phyloP scores from a whole-genome alignment of 306 rosid species.

The Sicyos edulis region DNA sequence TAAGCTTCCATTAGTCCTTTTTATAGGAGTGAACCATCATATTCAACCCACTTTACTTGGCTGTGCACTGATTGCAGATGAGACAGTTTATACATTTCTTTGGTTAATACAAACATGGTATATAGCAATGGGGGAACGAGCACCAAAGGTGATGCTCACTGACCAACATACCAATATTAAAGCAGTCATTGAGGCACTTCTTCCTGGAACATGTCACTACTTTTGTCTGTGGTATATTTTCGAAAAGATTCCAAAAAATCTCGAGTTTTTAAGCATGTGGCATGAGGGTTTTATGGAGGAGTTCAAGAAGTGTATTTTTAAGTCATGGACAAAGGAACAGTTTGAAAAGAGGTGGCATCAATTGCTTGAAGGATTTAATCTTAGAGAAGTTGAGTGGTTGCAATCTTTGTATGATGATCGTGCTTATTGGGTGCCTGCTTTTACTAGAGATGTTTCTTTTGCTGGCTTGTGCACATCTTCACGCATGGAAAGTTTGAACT shows the following conservation, averaged over 20 bases:
- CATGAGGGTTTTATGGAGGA: conserved; percentile 25
- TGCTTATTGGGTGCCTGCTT: conserved; percentile 24
- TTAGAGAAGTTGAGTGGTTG: conserved; percentile 25
- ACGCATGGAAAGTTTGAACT: conserved; percentile 19
- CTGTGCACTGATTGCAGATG: conserved; percentile 27
- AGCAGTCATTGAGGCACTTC: conserved; percentile 23
- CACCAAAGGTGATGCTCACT: conserved; percentile 23
- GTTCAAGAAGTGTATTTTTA: conserved; percentile 21
- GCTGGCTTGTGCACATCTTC: conserved; percentile 24
- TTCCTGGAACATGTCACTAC: conserved; percentile 26
- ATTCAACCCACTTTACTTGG: conserved; percentile 26
- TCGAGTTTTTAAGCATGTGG: conserved; percentile 22
- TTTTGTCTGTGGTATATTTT: conserved; percentile 22
- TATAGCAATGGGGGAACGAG: conserved; percentile 27
- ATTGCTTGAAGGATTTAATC: conserved; percentile 22
- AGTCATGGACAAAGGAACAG: conserved; percentile 24
- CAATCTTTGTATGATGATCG: conserved; percentile 23
- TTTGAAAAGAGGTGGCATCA: conserved; percentile 23
- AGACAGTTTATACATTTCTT: conserved; percentile 16
- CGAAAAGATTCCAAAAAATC: conserved; percentile 16
- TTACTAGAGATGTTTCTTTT: conserved; percentile 20
- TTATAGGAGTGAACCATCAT: conserved; percentile 27
- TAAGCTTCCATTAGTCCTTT: conserved; percentile 26
- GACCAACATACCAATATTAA: conserved; percentile 22
- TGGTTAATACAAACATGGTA: conserved; percentile 27